Base-by-base conservation (phyloP, 129 eudicot species). In the Deinandra increscens region DNA sequence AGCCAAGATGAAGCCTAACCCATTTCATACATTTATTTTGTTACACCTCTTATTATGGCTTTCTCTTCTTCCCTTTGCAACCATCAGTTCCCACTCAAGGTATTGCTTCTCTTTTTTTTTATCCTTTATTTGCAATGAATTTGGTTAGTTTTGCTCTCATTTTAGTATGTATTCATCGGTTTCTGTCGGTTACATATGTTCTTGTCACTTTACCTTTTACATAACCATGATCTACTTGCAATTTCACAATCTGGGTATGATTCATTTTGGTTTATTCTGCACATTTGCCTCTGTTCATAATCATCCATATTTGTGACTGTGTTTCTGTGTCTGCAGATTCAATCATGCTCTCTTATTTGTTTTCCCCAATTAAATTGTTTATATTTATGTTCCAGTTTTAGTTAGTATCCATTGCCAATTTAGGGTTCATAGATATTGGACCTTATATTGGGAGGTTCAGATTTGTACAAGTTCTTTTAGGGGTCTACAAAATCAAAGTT, bases 1-100 rank as follows among this genome's bases (percentile, higher is more conserved):
- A 37, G 14, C 72, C 68, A 55, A n/a, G 59, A 73, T 78, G 88
- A 73, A 75, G 66, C 68, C 18, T 33, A 13, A 63, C 72, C 49
- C 49, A 66, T 78, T 39, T 20, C 43, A 41, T 33, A 64, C n/a
- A n/a, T n/a, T n/a, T 53, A 5, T 33, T 69, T 78, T 67, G 64
- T 42, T 5, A 15, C 70, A 15, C 46, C 79, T n/a, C n/a, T n/a
- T 36, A 69, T 12, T 1, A 86, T 86, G 95, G 89, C 87, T 70
- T 72, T 84, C 72, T 87, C 91, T 79, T 84, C 83, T 74, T 83
- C 87, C 82, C 79, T 85, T 54, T 73, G 67, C 72, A 72, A 60
- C 74, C 72, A 86, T 64, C 84, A 43, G 61, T 44, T 79, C 70
- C 23, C 91, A 60, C 71, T 80, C 74, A 84, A 83, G 97, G 97